These are phyloP conservation scores for Aspergillus egyptiacus DNA, from an alignment of 495 filamentous ascomycete species.

Conservation along the genomic window DNA sequence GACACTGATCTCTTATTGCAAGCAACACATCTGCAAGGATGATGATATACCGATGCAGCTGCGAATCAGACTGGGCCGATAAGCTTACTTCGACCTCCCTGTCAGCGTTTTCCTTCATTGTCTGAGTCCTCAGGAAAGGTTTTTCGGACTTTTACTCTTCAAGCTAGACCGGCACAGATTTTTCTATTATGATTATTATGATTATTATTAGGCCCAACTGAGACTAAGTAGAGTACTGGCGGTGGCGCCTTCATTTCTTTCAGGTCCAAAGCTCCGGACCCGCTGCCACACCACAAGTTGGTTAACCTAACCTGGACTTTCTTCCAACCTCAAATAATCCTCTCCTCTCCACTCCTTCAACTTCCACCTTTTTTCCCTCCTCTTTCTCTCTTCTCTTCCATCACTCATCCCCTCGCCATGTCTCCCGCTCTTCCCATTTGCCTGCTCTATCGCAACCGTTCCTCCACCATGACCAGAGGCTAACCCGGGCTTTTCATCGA, in stretches of 20 bases:
- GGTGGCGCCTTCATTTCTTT: neutral
- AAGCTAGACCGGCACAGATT: neutral
- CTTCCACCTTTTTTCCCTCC: neutral
- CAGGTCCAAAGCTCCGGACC: conserved; percentile 5
- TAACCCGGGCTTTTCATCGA: conserved; percentile 3
- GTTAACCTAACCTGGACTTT: too few relatives aligned
- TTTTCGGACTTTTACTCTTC: neutral
- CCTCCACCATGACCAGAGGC: conserved; percentile 6
- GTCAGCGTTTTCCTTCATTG: neutral
- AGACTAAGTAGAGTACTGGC: too few relatives aligned
- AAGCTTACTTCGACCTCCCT: neutral
- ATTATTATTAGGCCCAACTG: too few relatives aligned
- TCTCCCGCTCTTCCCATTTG: conserved; percentile 1
- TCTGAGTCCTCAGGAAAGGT: too few relatives aligned
- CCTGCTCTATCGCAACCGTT: neutral
- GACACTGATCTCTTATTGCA: too few relatives aligned
- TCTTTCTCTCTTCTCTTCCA: neutral
- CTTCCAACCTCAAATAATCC: too few relatives aligned
- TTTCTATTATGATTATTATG: neutral
- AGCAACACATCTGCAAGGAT: neutral
- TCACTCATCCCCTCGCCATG: neutral
- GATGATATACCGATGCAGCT: neutral
- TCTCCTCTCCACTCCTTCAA: neutral
- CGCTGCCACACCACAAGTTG: neutral
- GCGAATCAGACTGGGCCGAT: conserved; percentile 1